Evolutionary conservation across 2,329 filamentous ascomycete species (phyloP).

Genomic region (Pochonia chlamydosporia): DNA sequence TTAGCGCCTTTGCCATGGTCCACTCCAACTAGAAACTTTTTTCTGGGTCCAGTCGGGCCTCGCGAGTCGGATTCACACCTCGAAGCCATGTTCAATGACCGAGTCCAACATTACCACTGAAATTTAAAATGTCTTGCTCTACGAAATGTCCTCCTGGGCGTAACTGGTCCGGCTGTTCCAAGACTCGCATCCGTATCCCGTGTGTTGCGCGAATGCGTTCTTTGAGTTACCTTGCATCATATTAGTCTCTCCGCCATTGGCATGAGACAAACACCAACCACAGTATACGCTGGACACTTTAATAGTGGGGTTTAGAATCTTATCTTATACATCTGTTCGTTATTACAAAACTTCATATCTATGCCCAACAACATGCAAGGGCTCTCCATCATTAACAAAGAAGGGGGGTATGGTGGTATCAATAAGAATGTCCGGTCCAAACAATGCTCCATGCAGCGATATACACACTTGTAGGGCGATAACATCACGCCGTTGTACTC

Average conservation of each 20-base stretch:
- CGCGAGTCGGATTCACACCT: neutral
- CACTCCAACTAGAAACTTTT: too few species aligned
- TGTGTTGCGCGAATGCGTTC: too few species aligned
- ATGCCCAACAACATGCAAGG: constrained; percentile 10
- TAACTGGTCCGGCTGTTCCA: too few species aligned
- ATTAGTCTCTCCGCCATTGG: too few species aligned
- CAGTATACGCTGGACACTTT: too few species aligned
- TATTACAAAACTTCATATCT: constrained; percentile 14
- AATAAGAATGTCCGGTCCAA: constrained; percentile 23
- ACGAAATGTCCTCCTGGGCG: too few species aligned
- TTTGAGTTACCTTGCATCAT: too few species aligned
- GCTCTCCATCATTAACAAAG: constrained; percentile 13
- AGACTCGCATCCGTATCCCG: too few species aligned
- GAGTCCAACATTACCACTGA: neutral
- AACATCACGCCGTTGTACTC: constrained; percentile 14
- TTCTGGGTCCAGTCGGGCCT: neutral
- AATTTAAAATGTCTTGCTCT: too few species aligned
- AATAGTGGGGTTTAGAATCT: too few species aligned
- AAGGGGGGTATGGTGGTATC: constrained; percentile 28
- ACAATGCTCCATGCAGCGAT: constrained; percentile 16
- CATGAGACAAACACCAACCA: too few species aligned
- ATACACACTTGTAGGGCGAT: constrained; percentile 11
- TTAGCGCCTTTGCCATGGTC: neutral
- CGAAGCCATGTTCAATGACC: neutral
- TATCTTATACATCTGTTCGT: neutral